Base-by-base conservation (phyloP, 1,284 basidiomycete species). In the Ustilago hordei region DNA sequence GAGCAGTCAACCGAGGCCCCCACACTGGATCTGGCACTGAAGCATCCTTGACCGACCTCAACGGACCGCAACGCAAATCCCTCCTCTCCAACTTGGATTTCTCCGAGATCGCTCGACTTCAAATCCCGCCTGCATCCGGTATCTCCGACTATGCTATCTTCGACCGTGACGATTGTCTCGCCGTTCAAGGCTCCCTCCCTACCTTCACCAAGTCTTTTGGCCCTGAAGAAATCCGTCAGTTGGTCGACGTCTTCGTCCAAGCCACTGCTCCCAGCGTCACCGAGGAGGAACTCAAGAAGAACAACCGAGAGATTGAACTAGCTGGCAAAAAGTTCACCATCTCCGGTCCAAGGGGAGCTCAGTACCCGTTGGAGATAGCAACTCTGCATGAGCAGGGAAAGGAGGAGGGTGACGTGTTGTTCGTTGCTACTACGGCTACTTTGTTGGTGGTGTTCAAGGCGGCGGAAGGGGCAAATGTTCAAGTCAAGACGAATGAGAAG, bases 11-110 rank as follows among this genome's bases (percentile, higher is more conserved):
- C 53, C 65, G 65, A 8, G 74, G 74, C 8, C 69, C 69, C 0
- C 74, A 76, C 55, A 76, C 74, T 2, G 74, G 69, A 2, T 69
- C 62, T 31, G 69, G 69, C 50, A 72, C 69, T 11, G 74, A 76
- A 59, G 69, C 74, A 0, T 32, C 65, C 7, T 45, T 50, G 1
- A 1, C 39, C 19, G 74, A 76, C 50, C 62, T 76, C 39, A 48
- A 62, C 19, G 69, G 59, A 4, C 63, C 65, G 1, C 69, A 76
- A 45, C 69, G 74, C 8, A 48, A 55, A 8, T 72, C 69, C 0
- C 45, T 72, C 11, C 65, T 76, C 17, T 63, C 62, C 53, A 54
- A 65, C 48, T 38, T 72, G 12, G 69, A 77, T 55, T 72, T 77
- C 28, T 13, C 36, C 48, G 69, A 77, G 35, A 41, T 77, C 2